Base-by-base conservation (phyloP, 495 filamentous ascomycete genomes). In the Xylaria castorea region DNA sequence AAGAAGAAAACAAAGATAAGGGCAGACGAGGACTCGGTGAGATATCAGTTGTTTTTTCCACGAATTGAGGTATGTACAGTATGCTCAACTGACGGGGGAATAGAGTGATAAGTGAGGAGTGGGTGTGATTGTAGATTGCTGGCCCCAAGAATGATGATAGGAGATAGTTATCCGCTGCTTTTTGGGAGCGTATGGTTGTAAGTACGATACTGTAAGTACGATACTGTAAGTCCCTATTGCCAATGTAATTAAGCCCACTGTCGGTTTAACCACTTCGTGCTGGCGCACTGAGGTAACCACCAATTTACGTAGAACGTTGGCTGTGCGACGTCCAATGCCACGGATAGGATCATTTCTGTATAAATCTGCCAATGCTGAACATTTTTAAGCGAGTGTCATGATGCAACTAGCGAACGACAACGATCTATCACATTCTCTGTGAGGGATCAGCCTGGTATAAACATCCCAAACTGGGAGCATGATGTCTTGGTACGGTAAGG, bases 401-500 rank as follows among this genome's bases (percentile, higher is more conserved):
- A 32, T 40, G 42, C 32, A 63, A 27, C 32, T 40, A 46, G 20
- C n/a, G 40, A 53, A 46, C 32, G 25, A 51, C 32, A 27, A 42
- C 58, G 22, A 38, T 32, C 11, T 53, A 34, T 22, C 30, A 38
- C 32, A 11, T 48, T 72, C 38, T 27, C 30, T 38, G 34, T 16
- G 38, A 66, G 50, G 53, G 60, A 50, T 72, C 18, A 42, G 32
- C 51, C 46, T 38, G 48, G 46, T 25, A 40, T 36, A 65, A 46
- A 55, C 57, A 30, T 40, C 58, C 32, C 12, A 32, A 38, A 51
- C 4, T n/a, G 58, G 38, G 61, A 66, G n/a, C 36, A 66, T 48
- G n/a, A 60, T 60, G 62, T 61, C 62, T 67, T 61, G 53, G 16
- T 36, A 61, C 25, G 14, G 32, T 48, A 53, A n/a, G 73, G 73